Conservation (phyloP, 164 flowering plant genomes). For the Aristolochia californica region DNA sequence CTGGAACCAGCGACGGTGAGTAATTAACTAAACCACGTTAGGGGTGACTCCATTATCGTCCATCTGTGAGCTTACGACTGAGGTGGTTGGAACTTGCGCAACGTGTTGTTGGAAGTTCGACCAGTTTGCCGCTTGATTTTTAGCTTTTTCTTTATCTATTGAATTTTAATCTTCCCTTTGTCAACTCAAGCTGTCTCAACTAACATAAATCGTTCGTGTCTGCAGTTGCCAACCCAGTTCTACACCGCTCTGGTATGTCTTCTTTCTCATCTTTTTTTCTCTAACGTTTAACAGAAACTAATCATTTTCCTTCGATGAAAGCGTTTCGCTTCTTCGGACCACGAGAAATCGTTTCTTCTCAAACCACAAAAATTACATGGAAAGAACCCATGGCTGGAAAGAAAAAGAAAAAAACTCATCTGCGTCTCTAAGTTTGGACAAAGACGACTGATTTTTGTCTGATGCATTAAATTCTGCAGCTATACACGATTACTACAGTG, state of each 20-base stretch:
- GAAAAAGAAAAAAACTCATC: no score
- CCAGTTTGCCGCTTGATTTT: not conserved
- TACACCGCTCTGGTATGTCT: slow-evolving; percentile 79
- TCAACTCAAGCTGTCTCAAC: no score
- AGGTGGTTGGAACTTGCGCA: not conserved
- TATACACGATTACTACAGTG: slow-evolving; percentile 59
- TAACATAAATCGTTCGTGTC: no score
- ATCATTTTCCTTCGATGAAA: no score
- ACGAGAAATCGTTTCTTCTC: no score
- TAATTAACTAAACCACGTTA: not conserved
- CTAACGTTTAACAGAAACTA: not conserved
- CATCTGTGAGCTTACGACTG: not conserved
- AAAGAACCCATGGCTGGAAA: no score
- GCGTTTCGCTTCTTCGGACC: not conserved
- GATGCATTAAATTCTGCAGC: slow-evolving; percentile 26
- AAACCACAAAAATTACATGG: no score
- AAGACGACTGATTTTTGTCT: not conserved
- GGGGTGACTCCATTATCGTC: not conserved
- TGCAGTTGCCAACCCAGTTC: slow-evolving; percentile 90
- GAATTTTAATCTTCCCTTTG: not conserved
- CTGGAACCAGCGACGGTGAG: slow-evolving; percentile 93
- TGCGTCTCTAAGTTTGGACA: no score
- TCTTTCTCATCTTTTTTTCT: not conserved
- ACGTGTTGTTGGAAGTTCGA: not conserved
- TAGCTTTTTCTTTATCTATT: not conserved